A percentile compares a stretch with the other conserved stretches of the same genome.
Conservation (phyloP, 306 rosid genomes). For the Rosa chinensis region DNA sequence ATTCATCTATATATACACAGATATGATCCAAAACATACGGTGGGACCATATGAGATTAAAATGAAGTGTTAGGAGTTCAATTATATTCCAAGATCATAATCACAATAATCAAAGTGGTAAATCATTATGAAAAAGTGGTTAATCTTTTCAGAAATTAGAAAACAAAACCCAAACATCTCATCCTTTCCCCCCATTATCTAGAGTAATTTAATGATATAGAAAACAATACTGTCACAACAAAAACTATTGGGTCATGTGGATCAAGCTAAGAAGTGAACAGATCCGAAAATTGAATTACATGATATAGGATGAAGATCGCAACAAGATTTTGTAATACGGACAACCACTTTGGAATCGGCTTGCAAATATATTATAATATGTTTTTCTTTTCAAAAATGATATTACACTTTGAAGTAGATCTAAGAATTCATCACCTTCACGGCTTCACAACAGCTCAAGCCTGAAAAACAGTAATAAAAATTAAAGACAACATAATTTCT, state of each 20-base stretch:
- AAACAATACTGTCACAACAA: not conserved
- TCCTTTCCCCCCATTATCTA: not conserved
- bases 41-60: not conserved
- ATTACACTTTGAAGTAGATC: conserved; percentile 17
- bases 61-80: not conserved
- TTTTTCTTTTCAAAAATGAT: not conserved
- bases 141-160: not conserved
- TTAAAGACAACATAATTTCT: not conserved
- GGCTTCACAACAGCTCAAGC: conserved; percentile 1
- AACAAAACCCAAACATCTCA: not conserved
- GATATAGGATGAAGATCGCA: not conserved
- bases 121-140: not conserved
- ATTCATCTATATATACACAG: not conserved
- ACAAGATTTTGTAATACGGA: not conserved
- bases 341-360: not conserved
- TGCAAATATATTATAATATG: not conserved
- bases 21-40: not conserved
- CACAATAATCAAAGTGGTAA: not conserved
- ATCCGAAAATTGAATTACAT: not conserved
- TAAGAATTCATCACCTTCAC: conserved; percentile 2
- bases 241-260: not conserved
- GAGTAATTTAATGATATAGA: not conserved
- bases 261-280: not conserved
- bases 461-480: not conserved
- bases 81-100: not conserved